Evolutionary conservation across 176 grass and related monocot species (phyloP).

Genomic region (Paspalum notatum): DNA sequence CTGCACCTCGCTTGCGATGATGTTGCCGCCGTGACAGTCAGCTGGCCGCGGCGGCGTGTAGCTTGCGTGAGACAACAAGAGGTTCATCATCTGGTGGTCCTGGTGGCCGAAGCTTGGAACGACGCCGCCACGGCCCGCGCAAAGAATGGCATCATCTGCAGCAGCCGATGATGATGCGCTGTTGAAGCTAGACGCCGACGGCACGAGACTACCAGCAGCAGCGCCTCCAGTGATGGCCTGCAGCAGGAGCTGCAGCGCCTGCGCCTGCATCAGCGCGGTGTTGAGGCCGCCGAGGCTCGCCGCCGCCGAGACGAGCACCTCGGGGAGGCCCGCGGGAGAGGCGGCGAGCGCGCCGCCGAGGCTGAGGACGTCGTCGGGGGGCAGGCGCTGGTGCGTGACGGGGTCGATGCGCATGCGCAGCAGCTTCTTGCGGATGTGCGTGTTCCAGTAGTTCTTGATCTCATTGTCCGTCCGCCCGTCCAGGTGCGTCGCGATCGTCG

Average conservation of each 20-base stretch:
- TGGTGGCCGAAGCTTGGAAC: slow-evolving; percentile 4
- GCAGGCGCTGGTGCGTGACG: slow-evolving; percentile 57
- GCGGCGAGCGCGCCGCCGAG: not conserved
- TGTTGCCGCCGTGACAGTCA: not conserved
- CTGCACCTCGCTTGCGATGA: not conserved
- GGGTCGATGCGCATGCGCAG: slow-evolving; percentile 64
- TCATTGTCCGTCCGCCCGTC: slow-evolving; percentile 71
- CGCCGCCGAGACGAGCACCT: slow-evolving; percentile 31
- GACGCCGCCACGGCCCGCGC: not conserved
- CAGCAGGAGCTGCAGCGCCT: slow-evolving; percentile 50
- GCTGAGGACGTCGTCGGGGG: slow-evolving; percentile 26
- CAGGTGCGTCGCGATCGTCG: slow-evolving; percentile 66
- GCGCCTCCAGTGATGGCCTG: slow-evolving; percentile 5
- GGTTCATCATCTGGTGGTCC: slow-evolving; percentile 32
- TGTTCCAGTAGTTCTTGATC: slow-evolving; percentile 83
- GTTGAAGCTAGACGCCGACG: slow-evolving; percentile 2
- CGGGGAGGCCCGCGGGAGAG: not conserved
- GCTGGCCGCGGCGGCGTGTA: not conserved
- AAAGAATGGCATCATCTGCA: slow-evolving; percentile 9
- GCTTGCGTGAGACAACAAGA: not conserved
- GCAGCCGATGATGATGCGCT: not conserved
- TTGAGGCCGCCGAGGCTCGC: slow-evolving; percentile 31
- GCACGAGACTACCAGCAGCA: not conserved
- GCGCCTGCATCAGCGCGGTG: slow-evolving; percentile 34
- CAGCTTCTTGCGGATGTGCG: slow-evolving; percentile 77